Evolutionary conservation across 768 basidiomycete genomes (phyloP).

Genomic region (Tricholoma furcatifolium): DNA sequence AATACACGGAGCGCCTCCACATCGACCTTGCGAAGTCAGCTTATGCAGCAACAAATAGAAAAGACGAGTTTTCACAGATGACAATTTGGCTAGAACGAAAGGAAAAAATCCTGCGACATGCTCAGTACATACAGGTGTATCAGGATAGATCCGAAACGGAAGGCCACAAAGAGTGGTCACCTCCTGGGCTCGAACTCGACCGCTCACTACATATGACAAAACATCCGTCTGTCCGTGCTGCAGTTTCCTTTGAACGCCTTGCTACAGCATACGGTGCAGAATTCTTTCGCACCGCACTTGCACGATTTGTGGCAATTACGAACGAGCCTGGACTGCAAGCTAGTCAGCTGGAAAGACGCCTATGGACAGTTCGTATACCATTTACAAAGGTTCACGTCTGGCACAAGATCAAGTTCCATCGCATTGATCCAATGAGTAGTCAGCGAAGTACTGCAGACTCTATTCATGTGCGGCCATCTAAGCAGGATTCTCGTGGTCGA

Average conservation of each 20-base stretch:
- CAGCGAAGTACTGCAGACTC: too few species aligned
- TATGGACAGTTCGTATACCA: conserved; percentile 14
- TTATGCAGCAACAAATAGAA: conserved; percentile 31
- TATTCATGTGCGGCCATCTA: conserved; percentile 25
- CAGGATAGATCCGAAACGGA: neutral
- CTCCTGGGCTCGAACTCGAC: conserved; percentile 11
- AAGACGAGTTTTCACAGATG: conserved; percentile 39
- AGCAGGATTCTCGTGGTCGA: conserved; percentile 12
- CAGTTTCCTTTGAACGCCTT: conserved; percentile 11
- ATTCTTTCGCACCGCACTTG: conserved; percentile 22
- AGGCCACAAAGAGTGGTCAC: neutral
- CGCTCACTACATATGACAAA: conserved; percentile 20
- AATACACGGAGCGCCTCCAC: too few species aligned
- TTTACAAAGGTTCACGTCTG: conserved; percentile 27
- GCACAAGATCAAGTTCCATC: conserved; percentile 29
- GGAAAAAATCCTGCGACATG: conserved; percentile 28
- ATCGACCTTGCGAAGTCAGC: too few species aligned
- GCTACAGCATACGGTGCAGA: conserved; percentile 23
- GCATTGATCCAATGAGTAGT: conserved; percentile 12
- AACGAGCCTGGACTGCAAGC: conserved; percentile 16
- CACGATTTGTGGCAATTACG: conserved; percentile 19
- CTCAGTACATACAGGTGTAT: conserved; percentile 24
- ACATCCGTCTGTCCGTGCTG: conserved; percentile 18
- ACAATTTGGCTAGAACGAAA: conserved; percentile 31
- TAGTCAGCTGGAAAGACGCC: conserved; percentile 10